phyloP scores from a whole-genome alignment of 192 early-diverging fungal species.

The Phycomyces nitens region DNA sequence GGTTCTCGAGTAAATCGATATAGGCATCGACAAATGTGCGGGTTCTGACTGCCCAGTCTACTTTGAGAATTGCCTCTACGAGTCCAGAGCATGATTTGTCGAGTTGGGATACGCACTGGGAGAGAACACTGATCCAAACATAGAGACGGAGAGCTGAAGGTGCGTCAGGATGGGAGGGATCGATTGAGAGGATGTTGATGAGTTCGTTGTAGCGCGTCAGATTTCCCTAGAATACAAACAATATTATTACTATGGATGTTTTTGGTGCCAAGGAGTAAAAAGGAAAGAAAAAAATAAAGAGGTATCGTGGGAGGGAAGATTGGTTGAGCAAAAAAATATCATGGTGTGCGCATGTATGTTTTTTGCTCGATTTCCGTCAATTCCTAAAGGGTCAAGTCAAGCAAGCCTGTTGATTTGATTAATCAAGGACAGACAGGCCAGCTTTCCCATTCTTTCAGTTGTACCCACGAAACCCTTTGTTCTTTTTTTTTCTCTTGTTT shows the following conservation, averaged over 20 bases:
- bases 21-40: slow-evolving; percentile 55
- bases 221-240: slow-evolving; percentile 20
- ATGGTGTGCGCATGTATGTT: neutral
- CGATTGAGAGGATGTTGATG: slow-evolving; percentile 22
- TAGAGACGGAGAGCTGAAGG: slow-evolving; percentile 28
- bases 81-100: slow-evolving; percentile 44
- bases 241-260: neutral
- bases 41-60: slow-evolving; percentile 57
- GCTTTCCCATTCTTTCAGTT: neutral
- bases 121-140: slow-evolving; percentile 45
- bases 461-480: neutral
- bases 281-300: slow-evolving; percentile 1
- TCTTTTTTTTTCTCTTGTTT: neutral
- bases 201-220: slow-evolving; percentile 27
- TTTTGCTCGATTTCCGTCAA: slow-evolving; percentile 1
- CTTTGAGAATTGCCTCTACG: slow-evolving; percentile 56
- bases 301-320: neutral
- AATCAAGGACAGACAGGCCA: too few relatives aligned
- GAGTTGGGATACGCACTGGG: slow-evolving; percentile 41
- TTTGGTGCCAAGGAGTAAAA: too few relatives aligned
- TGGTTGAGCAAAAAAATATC: too few relatives aligned
- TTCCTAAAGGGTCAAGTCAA: neutral
- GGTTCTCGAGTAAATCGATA: slow-evolving; percentile 61
- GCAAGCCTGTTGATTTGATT: too few relatives aligned
- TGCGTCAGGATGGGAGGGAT: slow-evolving; percentile 11